Evolutionary conservation across 179 eudicot species (phyloP).

Genomic region (Patellifolia procumbens): DNA sequence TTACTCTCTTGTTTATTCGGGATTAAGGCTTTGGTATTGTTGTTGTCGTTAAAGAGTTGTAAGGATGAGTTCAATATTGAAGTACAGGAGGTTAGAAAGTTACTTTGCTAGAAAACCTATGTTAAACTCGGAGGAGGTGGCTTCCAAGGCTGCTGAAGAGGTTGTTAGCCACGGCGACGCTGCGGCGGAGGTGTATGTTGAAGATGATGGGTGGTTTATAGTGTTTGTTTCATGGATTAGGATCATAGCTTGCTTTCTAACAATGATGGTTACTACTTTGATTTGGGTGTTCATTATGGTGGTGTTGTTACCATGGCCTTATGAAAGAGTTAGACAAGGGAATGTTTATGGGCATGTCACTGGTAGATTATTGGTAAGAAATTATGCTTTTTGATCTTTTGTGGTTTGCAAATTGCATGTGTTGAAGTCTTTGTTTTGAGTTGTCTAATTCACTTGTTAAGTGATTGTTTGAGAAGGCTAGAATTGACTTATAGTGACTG

Average conservation of each 20-base stretch:
- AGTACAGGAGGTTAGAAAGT: conserved; percentile 27
- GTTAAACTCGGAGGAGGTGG: neutral
- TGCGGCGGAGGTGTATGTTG: conserved; percentile 22
- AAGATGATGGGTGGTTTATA: conserved; percentile 30
- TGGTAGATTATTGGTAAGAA: conserved; percentile 40
- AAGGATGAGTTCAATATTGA: too few species aligned
- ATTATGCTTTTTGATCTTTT: neutral
- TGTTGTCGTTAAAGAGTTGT: too few species aligned
- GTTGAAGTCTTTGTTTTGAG: too few species aligned
- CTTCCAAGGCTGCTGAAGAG: conserved; percentile 9
- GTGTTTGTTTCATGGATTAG: conserved; percentile 34
- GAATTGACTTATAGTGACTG: too few species aligned
- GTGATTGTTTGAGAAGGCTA: too few species aligned
- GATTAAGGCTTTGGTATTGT: too few species aligned
- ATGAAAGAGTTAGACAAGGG: conserved; percentile 43
- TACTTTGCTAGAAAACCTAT: conserved; percentile 24
- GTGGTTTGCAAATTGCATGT: neutral
- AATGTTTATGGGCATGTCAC: conserved; percentile 46
- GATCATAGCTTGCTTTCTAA: conserved; percentile 35
- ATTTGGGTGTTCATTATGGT: conserved; percentile 42
- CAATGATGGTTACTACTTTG: conserved; percentile 41
- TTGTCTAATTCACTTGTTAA: too few species aligned
- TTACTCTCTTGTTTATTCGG: too few species aligned
- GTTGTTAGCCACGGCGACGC: conserved; percentile 9
- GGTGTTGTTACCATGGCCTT: conserved; percentile 44